Base-by-base conservation (phyloP, 257 asterid genomes). In the Penstemon davidsonii region DNA sequence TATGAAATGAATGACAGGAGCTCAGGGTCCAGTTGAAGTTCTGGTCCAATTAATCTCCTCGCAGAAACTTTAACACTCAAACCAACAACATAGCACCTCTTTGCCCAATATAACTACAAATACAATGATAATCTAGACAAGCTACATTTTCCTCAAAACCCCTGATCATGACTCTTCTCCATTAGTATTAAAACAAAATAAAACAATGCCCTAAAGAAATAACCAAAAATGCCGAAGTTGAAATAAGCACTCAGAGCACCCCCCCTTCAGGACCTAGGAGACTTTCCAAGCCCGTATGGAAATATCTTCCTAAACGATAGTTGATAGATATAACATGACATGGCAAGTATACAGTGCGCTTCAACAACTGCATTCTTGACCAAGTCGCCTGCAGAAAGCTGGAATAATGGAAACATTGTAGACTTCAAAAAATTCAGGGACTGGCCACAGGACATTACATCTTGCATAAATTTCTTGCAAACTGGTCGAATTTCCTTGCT, bases 381-480 rank as follows among this genome's bases (percentile, higher is more conserved):
- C 72, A 70, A 69, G 78, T 55, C 13, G 73, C 81, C 74, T 64
- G 87, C 72, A 85, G 79, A 80, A 77, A 73, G 80, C 80, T 76
- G 87, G 91, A 74, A 76, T 75, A 81, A 81, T 55, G 81, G 81
- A 76, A 80, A 87, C 72, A 80, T 13, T 54, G 82, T 75, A 79
- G 85, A 78, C 87, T 81, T 79, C 83, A 37, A 73, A 69, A 64
- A 76, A 73, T 71, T 82, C 76, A 81, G 76, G 76, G 68, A 50
- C 76, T 73, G 77, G 85, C 76, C 69, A 74, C 67, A 49, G 76
- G 70, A 81, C 69, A 75, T 87, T 87, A 90, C 96, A 85, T 89
- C 96, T 80, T 82, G 91, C 93, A 85, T 89, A 52, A 89, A 89
- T 76, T 90, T 89, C 84, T 89, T 89, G 87, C 95, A 89, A 60